Conservation (phyloP, 345 rosid species). For the Acer campestre region DNA sequence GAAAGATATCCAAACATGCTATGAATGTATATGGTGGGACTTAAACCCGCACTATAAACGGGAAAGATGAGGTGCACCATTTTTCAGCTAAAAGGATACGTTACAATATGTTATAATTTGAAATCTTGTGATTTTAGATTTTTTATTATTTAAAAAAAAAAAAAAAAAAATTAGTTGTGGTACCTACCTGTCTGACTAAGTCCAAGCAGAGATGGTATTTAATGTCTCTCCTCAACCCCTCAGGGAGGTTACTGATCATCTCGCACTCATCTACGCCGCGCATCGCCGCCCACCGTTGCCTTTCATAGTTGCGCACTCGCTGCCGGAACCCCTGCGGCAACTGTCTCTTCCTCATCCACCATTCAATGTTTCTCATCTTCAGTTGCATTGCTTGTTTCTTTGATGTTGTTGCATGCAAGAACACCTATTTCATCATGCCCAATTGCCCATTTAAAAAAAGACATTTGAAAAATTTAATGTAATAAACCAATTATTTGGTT, state of each 20-base stretch:
- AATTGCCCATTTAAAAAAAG: too few species aligned
- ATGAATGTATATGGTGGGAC: too few species aligned
- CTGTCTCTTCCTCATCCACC: constrained; percentile 98
- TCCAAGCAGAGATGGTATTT: constrained; percentile 94
- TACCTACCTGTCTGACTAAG: constrained; percentile 95
- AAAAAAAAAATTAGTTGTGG: too few species aligned
- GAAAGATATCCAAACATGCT: too few species aligned
- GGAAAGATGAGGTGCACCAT: too few species aligned
- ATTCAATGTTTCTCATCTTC: constrained; percentile 95
- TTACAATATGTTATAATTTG: too few species aligned
- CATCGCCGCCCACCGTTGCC: constrained; percentile 98
- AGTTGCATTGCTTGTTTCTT: constrained; percentile 97
- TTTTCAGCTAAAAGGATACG: too few species aligned
- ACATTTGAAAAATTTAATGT: neutral
- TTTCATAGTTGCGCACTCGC: constrained; percentile 86
- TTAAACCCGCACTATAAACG: too few species aligned
- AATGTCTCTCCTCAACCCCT: constrained; percentile 94
- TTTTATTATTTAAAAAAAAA: too few species aligned
- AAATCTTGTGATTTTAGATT: too few species aligned
- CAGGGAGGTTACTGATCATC: constrained; percentile 86
- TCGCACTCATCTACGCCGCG: constrained; percentile 91
- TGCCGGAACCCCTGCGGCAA: constrained; percentile 83
- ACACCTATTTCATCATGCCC: constrained; percentile 46
- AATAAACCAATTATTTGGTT: neutral
- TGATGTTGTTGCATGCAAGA: constrained; percentile 86